phyloP scores from a whole-genome alignment of 805 yeast genomes.

The Lachancea thermotolerans region DNA sequence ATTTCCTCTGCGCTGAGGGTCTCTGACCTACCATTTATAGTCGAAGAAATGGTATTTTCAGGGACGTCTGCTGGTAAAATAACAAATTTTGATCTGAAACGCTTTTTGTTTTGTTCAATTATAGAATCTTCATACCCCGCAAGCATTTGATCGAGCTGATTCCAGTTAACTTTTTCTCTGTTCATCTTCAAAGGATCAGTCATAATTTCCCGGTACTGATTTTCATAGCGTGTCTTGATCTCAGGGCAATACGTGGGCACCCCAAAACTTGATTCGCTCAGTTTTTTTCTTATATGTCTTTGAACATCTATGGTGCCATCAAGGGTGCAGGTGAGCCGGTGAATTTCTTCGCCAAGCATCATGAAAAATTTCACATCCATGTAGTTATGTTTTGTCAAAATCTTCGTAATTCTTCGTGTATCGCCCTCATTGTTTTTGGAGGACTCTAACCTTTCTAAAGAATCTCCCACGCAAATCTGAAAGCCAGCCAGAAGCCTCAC shows the following conservation, averaged over 20 bases:
- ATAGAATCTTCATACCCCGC: constrained; percentile 83
- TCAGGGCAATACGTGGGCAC: constrained; percentile 43
- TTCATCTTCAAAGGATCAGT: constrained; percentile 50
- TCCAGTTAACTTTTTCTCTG: constrained; percentile 71
- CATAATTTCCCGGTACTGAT: constrained; percentile 49
- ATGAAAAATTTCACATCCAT: constrained; percentile 63
- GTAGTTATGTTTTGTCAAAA: constrained; percentile 39
- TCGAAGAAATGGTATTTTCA: constrained; percentile 35
- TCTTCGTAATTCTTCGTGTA: constrained; percentile 50
- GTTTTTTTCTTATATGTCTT: constrained; percentile 46
- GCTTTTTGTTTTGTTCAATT: constrained; percentile 43
- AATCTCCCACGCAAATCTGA: constrained; percentile 76
- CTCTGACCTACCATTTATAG: constrained; percentile 47
- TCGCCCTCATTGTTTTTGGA: constrained; percentile 35
- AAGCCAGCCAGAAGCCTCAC: constrained; percentile 79
- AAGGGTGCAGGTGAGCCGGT: constrained; percentile 67
- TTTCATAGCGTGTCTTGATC: constrained; percentile 75
- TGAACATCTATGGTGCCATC: constrained; percentile 74
- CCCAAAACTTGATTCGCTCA: constrained; percentile 26
- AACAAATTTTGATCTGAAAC: constrained; percentile 74
- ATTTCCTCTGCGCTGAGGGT: constrained; percentile 73
- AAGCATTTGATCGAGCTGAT: constrained; percentile 79
- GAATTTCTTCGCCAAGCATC: constrained; percentile 77
- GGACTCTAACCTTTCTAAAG: constrained; percentile 56
- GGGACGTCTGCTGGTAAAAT: constrained; percentile 74